phyloP scores from a whole-genome alignment of 1,284 basidiomycete species.

The Blastosporella zonata region DNA sequence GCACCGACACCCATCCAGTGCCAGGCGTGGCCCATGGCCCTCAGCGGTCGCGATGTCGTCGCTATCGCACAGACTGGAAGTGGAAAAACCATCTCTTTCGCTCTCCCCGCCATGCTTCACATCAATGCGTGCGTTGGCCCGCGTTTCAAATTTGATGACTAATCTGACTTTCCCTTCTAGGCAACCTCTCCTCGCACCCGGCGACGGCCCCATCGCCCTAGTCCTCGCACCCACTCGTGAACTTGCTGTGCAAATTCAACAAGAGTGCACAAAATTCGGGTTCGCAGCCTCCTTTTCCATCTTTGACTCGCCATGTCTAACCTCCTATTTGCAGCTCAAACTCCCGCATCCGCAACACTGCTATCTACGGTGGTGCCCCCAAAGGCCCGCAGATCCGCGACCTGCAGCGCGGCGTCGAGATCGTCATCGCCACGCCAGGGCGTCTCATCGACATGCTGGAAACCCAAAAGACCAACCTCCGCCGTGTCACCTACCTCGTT shows the following conservation, averaged over 20 bases:
- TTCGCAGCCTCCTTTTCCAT: constrained; percentile 25
- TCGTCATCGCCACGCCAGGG: constrained; percentile 91
- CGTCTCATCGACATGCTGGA: constrained; percentile 95
- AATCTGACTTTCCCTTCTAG: constrained; percentile 33
- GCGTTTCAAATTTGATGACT: constrained; percentile 8
- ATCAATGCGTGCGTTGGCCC: constrained; percentile 84
- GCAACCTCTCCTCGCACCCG: constrained; percentile 90
- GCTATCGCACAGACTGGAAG: constrained; percentile 97
- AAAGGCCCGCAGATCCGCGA: constrained; percentile 99
- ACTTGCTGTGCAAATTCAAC: constrained; percentile 97
- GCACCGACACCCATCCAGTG: constrained; percentile 94
- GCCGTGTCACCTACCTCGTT: constrained; percentile 94
- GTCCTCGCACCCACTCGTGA: constrained; percentile 98
- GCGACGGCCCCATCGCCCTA: constrained; percentile 96
- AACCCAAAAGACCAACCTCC: constrained; percentile 93
- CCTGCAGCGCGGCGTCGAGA: constrained; percentile 93
- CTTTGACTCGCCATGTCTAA: constrained; percentile 8
- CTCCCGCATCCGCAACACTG: constrained; percentile 96
- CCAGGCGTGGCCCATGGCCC: constrained; percentile 98
- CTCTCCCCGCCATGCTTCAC: constrained; percentile 97
- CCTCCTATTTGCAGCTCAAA: constrained; percentile 58
- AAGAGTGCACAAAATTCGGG: constrained; percentile 98
- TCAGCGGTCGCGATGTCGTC: constrained; percentile 91
- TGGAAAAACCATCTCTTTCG: constrained; percentile 97
- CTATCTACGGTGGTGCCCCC: constrained; percentile 97